phyloP scores from a whole-genome alignment of 441 rosid genomes.

The Erysimum cheiri region DNA sequence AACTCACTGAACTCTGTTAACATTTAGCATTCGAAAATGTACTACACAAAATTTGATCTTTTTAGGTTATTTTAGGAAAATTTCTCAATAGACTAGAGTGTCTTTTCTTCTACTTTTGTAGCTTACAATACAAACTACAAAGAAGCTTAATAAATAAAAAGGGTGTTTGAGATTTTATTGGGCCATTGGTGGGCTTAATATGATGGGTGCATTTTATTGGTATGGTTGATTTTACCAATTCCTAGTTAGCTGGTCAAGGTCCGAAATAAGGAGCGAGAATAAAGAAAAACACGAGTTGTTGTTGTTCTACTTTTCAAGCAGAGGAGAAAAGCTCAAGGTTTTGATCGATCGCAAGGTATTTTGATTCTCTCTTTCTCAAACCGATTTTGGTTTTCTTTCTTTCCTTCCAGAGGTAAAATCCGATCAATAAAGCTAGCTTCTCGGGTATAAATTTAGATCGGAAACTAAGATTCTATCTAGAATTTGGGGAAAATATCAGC shows the following conservation, averaged over 20 bases:
- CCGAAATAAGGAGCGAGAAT: background rate
- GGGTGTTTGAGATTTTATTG: background rate
- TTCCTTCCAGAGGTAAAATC: background rate
- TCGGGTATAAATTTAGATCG: background rate
- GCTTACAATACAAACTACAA: no score
- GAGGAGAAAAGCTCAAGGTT: constrained; percentile 17
- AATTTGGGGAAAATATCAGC: background rate
- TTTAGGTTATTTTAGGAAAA: no score
- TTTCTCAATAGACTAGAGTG: no score
- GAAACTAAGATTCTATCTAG: background rate
- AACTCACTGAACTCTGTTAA: no score
- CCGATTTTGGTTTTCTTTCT: background rate
- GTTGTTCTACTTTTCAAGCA: constrained; percentile 29
- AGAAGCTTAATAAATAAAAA: no score
- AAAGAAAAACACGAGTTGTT: constrained; percentile 11
- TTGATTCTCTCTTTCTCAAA: background rate
- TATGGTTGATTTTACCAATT: background rate
- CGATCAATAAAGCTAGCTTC: background rate
- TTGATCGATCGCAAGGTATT: constrained; percentile 37
- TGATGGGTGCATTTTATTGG: background rate
- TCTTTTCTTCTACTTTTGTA: no score
- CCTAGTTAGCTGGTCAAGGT: constrained; percentile 23
- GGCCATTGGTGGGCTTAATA: constrained; percentile 29
- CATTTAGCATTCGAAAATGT: no score
- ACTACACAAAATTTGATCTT: no score